Percentiles rank a stretch among this genome's conserved stretches.
Evolutionary conservation across 2,329 filamentous ascomycete species (phyloP).

Genomic region (Aspergillus quadricinctus): DNA sequence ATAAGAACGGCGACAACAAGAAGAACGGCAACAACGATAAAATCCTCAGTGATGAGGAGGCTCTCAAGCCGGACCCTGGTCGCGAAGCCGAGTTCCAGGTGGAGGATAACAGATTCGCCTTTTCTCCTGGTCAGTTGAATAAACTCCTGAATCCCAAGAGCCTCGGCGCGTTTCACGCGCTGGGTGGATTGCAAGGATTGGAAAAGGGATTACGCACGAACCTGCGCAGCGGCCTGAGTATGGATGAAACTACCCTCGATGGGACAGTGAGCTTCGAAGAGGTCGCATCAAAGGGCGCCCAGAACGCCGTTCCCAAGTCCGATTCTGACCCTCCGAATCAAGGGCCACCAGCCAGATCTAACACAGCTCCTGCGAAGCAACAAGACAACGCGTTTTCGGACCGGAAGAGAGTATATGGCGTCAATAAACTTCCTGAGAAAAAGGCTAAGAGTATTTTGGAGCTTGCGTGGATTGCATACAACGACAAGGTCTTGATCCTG

Average conservation of each 20-base stretch:
- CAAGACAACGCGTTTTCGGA: conserved; percentile 51
- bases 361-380: conserved; percentile 14
- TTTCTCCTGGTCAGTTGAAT: conserved; percentile 66
- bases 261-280: conserved; percentile 66
- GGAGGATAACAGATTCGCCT: conserved; percentile 67
- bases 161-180: conserved; percentile 66
- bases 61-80: conserved; percentile 65
- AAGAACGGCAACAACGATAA: conserved; percentile 18
- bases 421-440: conserved; percentile 64
- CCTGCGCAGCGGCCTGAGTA: conserved; percentile 60
- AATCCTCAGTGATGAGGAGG: conserved; percentile 58
- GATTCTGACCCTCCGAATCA: conserved; percentile 15
- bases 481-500: conserved; percentile 73
- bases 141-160: conserved; percentile 80
- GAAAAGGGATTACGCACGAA: conserved; percentile 70
- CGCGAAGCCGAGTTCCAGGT: conserved; percentile 66
- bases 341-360: conserved; percentile 5
- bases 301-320: conserved; percentile 25
- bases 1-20: conserved; percentile 26
- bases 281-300: conserved; percentile 35
- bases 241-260: conserved; percentile 63
- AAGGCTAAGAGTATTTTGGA: conserved; percentile 66
- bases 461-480: conserved; percentile 75
- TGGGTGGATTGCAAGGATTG: conserved; percentile 68
- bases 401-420: conserved; percentile 65